Evolutionary conservation across 2,329 filamentous ascomycete species (phyloP).

Genomic region (Endoconidiophora laricicola): DNA sequence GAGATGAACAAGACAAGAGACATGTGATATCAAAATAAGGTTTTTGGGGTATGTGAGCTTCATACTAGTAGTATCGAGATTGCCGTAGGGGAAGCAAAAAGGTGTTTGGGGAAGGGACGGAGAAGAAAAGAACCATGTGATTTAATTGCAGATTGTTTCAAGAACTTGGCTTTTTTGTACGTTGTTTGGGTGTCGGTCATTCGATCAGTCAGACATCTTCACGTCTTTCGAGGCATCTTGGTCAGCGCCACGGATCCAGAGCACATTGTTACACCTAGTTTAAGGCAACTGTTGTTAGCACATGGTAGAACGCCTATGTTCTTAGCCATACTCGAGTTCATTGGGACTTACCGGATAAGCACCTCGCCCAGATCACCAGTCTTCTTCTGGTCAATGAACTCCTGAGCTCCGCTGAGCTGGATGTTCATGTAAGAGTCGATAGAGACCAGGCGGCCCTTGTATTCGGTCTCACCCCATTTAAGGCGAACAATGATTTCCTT

Average conservation of each 20-base stretch:
- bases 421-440: constrained; percentile 99
- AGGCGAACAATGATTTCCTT: constrained; percentile 80
- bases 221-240: constrained; percentile 27
- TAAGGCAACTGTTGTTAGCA: constrained; percentile 2
- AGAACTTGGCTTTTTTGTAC: neutral
- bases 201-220: constrained; percentile 37
- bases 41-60: neutral
- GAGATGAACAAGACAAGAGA: constrained; percentile 6
- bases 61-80: neutral
- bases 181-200: no score
- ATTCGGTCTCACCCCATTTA: constrained; percentile 97
- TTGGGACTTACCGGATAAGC: constrained; percentile 54
- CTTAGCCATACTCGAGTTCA: neutral
- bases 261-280: constrained; percentile 80
- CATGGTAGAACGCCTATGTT: constrained; percentile 5
- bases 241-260: constrained; percentile 61
- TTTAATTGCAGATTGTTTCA: constrained; percentile 2
- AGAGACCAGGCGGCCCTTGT: constrained; percentile 82
- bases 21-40: constrained; percentile 11
- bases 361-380: constrained; percentile 79
- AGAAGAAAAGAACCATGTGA: neutral
- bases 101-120: no score
- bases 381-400: constrained; percentile 77
- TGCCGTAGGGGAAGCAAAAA: neutral
- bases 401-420: constrained; percentile 76